Percentiles rank a stretch among this genome's conserved stretches.
These are phyloP conservation scores for Claviceps quebecensis DNA, from an alignment of 2,329 filamentous ascomycete genomes.

Conservation along the genomic window DNA sequence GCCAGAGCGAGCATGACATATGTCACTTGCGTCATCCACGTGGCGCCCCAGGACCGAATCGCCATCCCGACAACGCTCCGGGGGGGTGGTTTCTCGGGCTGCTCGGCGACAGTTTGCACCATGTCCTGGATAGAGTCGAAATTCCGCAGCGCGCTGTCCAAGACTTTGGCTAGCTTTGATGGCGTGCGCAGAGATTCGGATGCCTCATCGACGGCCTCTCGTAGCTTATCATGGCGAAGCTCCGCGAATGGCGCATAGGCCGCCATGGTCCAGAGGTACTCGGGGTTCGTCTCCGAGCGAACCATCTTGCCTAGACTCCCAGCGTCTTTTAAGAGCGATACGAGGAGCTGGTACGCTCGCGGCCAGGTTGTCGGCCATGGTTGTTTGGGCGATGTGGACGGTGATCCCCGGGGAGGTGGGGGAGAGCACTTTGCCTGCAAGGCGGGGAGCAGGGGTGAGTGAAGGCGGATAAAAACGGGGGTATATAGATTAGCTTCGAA, in stretches of 20 bases:
- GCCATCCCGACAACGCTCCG: slow-evolving; percentile 9
- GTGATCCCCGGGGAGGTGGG: neutral
- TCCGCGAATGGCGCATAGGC: slow-evolving; percentile 7
- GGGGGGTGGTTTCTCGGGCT: neutral
- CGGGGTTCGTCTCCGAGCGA: neutral
- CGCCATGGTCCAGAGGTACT: slow-evolving; percentile 8
- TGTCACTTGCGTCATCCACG: slow-evolving; percentile 7
- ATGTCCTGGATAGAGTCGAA: slow-evolving; percentile 5
- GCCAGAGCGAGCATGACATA: slow-evolving; percentile 4
- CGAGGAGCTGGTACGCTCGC: slow-evolving; percentile 2
- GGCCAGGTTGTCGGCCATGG: slow-evolving; percentile 8
- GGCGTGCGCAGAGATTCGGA: slow-evolving; percentile 5
- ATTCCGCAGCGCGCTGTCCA: slow-evolving; percentile 5
- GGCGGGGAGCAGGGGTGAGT: slow-evolving; percentile 1
- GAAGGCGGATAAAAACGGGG: slow-evolving; percentile 7
- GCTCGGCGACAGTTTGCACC: neutral
- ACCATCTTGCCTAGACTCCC: slow-evolving; percentile 6
- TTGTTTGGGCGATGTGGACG: neutral
- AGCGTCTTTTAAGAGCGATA: neutral
- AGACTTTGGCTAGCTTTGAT: slow-evolving; percentile 4
- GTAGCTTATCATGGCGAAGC: slow-evolving; percentile 3
- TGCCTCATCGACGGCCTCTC: slow-evolving; percentile 7
- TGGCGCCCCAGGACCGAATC: slow-evolving; percentile 8
- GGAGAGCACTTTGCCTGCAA: neutral
- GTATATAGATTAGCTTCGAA: slow-evolving; percentile 4